phyloP scores from a whole-genome alignment of 2,329 filamentous ascomycete species.

The Thelonectria rubi region DNA sequence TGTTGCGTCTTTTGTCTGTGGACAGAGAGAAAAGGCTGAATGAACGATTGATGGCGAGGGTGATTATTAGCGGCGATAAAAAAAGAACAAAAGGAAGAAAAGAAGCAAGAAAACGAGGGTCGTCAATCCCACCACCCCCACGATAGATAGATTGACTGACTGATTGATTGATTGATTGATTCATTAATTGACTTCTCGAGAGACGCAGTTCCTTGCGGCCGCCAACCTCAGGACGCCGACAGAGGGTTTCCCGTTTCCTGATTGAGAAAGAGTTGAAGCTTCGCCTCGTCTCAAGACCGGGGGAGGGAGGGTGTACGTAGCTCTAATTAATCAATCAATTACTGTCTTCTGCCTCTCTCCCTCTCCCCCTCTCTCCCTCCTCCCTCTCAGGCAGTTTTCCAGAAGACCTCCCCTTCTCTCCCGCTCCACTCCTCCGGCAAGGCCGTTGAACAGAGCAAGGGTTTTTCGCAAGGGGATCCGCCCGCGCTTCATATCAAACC shows the following conservation, averaged over 20 bases:
- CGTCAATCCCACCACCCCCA: background rate
- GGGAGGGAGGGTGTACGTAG: conserved; percentile 22
- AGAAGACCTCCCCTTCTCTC: conserved; percentile 34
- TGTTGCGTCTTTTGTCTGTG: no score
- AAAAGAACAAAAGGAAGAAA: background rate
- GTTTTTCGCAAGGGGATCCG: conserved; percentile 15
- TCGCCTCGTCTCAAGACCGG: conserved; percentile 33
- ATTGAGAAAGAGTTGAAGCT: conserved; percentile 27
- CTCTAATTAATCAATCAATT: background rate
- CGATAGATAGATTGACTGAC: background rate
- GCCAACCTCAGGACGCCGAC: conserved; percentile 39
- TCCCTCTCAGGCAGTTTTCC: conserved; percentile 16
- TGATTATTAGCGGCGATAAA: background rate
- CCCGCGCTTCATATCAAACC: background rate
- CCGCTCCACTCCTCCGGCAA: conserved; percentile 31
- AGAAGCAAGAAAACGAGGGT: background rate
- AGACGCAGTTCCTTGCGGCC: conserved; percentile 35
- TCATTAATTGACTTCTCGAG: background rate
- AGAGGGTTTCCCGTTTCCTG: conserved; percentile 30
- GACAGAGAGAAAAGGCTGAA: conserved; percentile 1
- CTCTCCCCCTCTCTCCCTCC: background rate
- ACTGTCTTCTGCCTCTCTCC: background rate
- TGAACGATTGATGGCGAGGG: conserved; percentile 11
- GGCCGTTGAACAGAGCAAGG: conserved; percentile 36
- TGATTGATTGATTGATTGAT: background rate